phyloP scores from a whole-genome alignment of 2,329 filamentous ascomycete species.

The Neofusicoccum sp. region DNA sequence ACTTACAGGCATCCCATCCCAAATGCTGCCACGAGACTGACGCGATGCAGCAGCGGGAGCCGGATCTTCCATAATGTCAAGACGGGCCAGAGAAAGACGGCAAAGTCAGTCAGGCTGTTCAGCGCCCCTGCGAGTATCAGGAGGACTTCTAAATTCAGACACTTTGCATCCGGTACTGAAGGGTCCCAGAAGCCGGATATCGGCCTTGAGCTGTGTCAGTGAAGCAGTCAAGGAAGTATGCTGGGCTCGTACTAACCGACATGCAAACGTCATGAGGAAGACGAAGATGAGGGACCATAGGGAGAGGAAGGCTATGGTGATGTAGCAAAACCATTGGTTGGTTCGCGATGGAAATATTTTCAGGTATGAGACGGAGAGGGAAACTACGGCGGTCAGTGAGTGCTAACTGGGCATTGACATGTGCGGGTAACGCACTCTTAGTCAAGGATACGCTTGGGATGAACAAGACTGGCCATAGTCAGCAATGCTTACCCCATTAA shows the following conservation, averaged over 20 bases:
- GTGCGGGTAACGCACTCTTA: conserved; percentile 24
- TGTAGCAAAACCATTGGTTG: conserved; percentile 31
- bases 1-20: conserved; percentile 29
- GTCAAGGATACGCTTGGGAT: conserved; percentile 27
- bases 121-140: conserved; percentile 27
- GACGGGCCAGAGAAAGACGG: conserved; percentile 34
- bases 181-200: conserved; percentile 13
- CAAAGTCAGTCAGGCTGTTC: conserved; percentile 34
- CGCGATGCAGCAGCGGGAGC: conserved; percentile 29
- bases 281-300: conserved; percentile 25
- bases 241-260: conserved; percentile 25
- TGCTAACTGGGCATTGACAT: conserved; percentile 21
- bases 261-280: conserved; percentile 30
- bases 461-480: conserved; percentile 24
- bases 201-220: not conserved
- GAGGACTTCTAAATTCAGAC: conserved; percentile 28
- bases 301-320: conserved; percentile 27
- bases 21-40: conserved; percentile 32
- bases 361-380: conserved; percentile 14
- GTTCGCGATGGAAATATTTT: conserved; percentile 29
- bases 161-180: conserved; percentile 20
- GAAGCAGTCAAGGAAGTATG: not conserved
- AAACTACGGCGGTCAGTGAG: conserved; percentile 9
- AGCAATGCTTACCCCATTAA: too few relatives aligned
- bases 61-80: conserved; percentile 28